Evolutionary conservation across 176 grass and related monocot species (phyloP), one percentile per base, ranked within the genome.

Genomic region (Oryza meyeriana): DNA sequence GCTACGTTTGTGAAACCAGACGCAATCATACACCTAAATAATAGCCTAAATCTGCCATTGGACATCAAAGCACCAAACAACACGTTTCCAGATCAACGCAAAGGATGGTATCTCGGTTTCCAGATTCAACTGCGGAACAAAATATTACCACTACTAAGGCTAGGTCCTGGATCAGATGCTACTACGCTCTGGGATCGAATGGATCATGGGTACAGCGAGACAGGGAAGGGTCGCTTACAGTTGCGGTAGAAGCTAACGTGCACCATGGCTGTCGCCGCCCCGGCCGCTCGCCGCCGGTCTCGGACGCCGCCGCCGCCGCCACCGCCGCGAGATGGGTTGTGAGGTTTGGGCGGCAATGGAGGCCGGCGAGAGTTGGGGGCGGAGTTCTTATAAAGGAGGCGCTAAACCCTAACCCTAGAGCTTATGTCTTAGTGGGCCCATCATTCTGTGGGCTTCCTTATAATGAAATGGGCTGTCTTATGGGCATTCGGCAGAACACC

Each of bases 191-290:
- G 31, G 25, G 31, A 28, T 66, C 8, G 10, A 72, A 40, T n/a
- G 16, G 32, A 67, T 75, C 41, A 50, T 1, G n/a, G 11, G 5
- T 7, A 55, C 2, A 67, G 12, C 38, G 73, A 14, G 20, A 5
- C 9, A n/a, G 20, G 22, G 2, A 4, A 66, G 14, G 33, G 26
- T 0, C 1, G 17, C 81, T 90, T 87, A 93, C 90, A 90, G 84
- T 92, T 92, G 59, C 87, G 84, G 42, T 92, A 89, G 83, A 92
- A 87, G 75, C 4, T 87, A 64, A 92, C 90, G 80, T 82, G 87
- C 64, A 92, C 90, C 88, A 97, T 82, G 52, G 76, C 63, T 61
- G 72, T 31, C 57, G 78, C 62, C 52, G 62, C 41, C 71, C 12
- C 50, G 9, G 13, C 41, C 41, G 22, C 59, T 68, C 36, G 62